phyloP scores from a whole-genome alignment of 2,329 filamentous ascomycete species.

The Amphichorda felina region DNA sequence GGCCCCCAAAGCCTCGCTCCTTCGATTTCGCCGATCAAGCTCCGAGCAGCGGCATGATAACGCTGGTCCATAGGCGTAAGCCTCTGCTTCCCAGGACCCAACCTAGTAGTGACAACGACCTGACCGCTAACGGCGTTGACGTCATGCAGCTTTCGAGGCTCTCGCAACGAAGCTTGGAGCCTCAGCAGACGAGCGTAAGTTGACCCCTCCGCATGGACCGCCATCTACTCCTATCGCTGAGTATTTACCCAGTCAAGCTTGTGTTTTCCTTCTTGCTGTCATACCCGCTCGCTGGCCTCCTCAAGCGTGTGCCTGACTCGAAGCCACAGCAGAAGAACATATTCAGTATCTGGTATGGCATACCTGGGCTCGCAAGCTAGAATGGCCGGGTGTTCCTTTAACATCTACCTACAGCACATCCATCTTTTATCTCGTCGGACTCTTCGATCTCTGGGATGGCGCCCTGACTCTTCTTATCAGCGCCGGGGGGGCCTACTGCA shows the following conservation, averaged over 20 bases:
- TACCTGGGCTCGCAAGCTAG: too few species aligned
- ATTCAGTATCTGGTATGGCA: slow-evolving; percentile 63
- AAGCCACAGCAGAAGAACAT: slow-evolving; percentile 77
- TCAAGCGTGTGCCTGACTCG: slow-evolving; percentile 83
- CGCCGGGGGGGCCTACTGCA: slow-evolving; percentile 67
- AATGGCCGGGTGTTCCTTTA: too few species aligned
- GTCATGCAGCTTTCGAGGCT: slow-evolving; percentile 14
- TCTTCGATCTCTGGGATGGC: slow-evolving; percentile 88
- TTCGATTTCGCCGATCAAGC: too few species aligned
- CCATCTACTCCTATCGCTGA: neutral
- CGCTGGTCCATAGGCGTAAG: slow-evolving; percentile 15
- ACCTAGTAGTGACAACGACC: neutral
- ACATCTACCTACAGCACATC: too few species aligned
- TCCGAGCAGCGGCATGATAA: slow-evolving; percentile 10
- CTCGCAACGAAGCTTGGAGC: slow-evolving; percentile 18
- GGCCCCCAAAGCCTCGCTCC: too few species aligned
- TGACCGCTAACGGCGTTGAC: neutral
- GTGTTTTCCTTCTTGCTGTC: slow-evolving; percentile 83
- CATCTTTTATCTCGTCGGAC: slow-evolving; percentile 82
- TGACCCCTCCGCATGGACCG: neutral
- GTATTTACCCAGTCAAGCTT: slow-evolving; percentile 64
- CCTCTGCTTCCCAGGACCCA: neutral
- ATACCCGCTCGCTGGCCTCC: slow-evolving; percentile 76
- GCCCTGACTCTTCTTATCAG: slow-evolving; percentile 69
- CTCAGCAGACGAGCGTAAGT: slow-evolving; percentile 25